Evolutionary conservation across 1,284 basidiomycete species (phyloP), one percentile per base, ranked within the genome.

Genomic region (Trametes polyzona): DNA sequence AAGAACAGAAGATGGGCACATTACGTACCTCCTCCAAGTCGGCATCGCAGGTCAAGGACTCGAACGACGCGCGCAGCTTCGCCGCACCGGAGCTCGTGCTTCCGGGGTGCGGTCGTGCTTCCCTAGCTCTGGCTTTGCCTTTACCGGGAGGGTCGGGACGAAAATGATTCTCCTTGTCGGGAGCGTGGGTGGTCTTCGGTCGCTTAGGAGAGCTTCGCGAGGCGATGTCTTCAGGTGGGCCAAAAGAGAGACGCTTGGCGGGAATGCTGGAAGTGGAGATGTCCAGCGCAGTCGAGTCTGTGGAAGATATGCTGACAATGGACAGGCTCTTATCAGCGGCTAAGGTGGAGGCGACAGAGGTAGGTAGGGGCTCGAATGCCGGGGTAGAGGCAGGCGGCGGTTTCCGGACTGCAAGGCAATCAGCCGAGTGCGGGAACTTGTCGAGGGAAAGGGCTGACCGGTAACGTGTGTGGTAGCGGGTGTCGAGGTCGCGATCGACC

Each of bases 381-480:
- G 73, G 69, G 0, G 72, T 73, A 2, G 70, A 68, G 49, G 71
- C 73, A 1, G 73, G 67, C 0, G 65, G 51, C 1, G 67, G 63
- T 50, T 64, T 62, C 26, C 63, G 61, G 14, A 57, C 62, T 65
- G 37, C 16, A 26, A n/a, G 17, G 41, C 10, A 5, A 41, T 53
- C 21, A 52, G 50, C n/a, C 36, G 30, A 26, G 23, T 21, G 35
- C 12, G 14, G 21, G 21, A 27, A 19, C 21, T 26, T 11, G 7
- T 17, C 14, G 12, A 35, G 16, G 17, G 33, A 23, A 49, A 11
- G 23, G 29, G 51, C 61, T 23, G 46, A 70, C 67, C 60, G 12
- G 55, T 36, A 16, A 53, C 57, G 40, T 47, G n/a, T n/a, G n/a
- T 52, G 16, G 61, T 36, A 3, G 62, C 49, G 11, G 59, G 58